Base-by-base conservation (phyloP, 2,329 filamentous ascomycete genomes). In the Macrophomina pseudophaseolina region DNA sequence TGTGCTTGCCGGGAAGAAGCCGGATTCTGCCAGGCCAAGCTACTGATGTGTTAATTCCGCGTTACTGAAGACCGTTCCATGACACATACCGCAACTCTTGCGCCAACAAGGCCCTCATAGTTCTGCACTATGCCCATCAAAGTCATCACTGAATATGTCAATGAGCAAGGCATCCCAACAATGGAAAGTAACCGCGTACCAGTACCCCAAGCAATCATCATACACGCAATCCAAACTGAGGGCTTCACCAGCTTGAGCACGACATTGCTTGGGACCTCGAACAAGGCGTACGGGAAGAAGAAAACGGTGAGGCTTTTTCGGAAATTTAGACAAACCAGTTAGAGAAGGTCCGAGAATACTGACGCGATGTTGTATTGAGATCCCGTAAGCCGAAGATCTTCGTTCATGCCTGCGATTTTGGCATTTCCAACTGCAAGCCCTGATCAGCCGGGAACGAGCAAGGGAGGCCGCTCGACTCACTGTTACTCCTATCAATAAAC, bases 351-450 rank as follows among this genome's bases (percentile, higher is more conserved):
- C 16, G 9, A 16, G 5, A 44, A 2, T 5, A 35, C 48, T 2
- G 33, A 64, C 80, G 87, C 86, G 0, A 84, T 86, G 1, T 90
- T 80, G 69, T 90, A 90, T 69, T 90, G 80, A 49, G 88, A 86
- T 0, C 86, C 87, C 6, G 65, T 53, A 46, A 77, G 69, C 4
- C 68, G 44, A 5, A 73, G 65, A 5, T 72, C 69, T 14, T 67
- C 68, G 23, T 69, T 69, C 16, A 76, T 67, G 12, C 73, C 72
- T 54, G 76, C 74, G 30, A 80, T 73, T 16, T 74, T 74, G 63
- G 72, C 80, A 82, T 86, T 88, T 28, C 69, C 72, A 35, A 80
- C 54, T 59, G 16, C 14, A 18, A 2, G 9, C 9, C 2, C 0
- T 23, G 23, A 23, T 23, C 23, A 23, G 23, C 23, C 23, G 23